Percentiles rank a stretch among this genome's conserved stretches.
These are phyloP conservation scores for Artemisia tridentata DNA, from an alignment of 129 eudicot species.

Conservation along the genomic window DNA sequence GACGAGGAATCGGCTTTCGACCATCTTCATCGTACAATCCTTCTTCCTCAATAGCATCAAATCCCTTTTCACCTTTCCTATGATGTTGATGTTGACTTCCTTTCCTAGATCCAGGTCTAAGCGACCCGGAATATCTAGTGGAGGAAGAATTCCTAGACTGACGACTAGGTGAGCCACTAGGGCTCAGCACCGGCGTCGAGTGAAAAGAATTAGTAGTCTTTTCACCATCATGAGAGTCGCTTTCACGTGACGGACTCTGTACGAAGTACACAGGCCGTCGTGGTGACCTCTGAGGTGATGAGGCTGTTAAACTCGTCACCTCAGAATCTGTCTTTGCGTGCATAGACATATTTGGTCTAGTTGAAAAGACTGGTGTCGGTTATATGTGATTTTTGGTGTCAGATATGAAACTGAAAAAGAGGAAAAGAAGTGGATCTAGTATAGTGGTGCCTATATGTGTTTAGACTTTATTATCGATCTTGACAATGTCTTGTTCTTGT, in stretches of 20 bases:
- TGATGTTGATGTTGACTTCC: conserved; percentile 46
- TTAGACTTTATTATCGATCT: background rate
- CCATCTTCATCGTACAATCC: conserved; percentile 72
- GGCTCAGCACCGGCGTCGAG: conserved; percentile 91
- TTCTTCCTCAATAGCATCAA: conserved; percentile 90
- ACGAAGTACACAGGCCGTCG: conserved; percentile 80
- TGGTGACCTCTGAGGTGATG: conserved; percentile 62
- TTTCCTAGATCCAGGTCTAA: conserved; percentile 74
- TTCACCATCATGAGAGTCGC: conserved; percentile 97
- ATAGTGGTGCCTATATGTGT: background rate
- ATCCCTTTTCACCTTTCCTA: conserved; percentile 58
- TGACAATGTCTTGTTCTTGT: background rate
- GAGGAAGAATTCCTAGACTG: conserved; percentile 93
- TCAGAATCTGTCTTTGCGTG: conserved; percentile 94
- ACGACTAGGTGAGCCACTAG: conserved; percentile 91
- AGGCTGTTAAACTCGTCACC: conserved; percentile 71
- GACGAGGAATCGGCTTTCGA: conserved; percentile 43
- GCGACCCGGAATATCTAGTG: conserved; percentile 84
- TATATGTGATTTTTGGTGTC: background rate
- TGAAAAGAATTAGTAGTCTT: conserved; percentile 91
- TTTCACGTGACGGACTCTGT: conserved; percentile 87
- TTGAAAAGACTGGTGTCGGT: background rate
- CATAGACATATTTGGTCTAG: conserved; percentile 21
- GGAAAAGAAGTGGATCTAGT: conserved; percentile 18
- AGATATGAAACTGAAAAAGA: conserved; percentile 12